phyloP scores from a whole-genome alignment of 495 filamentous ascomycete genomes.

The Neurospora pannonica region DNA sequence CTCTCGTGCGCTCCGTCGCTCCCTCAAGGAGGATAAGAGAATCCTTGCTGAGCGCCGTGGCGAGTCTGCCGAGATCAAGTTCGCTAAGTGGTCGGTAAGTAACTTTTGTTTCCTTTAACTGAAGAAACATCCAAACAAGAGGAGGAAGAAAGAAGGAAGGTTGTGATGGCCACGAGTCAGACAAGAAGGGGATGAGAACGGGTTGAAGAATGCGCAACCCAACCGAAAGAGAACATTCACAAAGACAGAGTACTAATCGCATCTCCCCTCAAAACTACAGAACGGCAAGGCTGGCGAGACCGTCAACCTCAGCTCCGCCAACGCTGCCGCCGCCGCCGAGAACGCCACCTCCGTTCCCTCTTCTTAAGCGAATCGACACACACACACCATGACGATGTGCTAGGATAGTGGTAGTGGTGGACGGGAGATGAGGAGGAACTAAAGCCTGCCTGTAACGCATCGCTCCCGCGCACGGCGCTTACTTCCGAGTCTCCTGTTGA shows the following conservation, averaged over 20 bases:
- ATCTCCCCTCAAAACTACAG: slow-evolving; percentile 35
- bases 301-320: slow-evolving; percentile 64
- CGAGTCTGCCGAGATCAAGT: slow-evolving; percentile 71
- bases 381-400: neutral
- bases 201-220: neutral
- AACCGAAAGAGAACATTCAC: neutral
- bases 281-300: slow-evolving; percentile 92
- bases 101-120: too few relatives aligned
- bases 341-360: slow-evolving; percentile 15
- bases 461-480: too few relatives aligned
- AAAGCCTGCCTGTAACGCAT: too few relatives aligned
- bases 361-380: neutral
- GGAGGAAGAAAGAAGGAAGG: neutral
- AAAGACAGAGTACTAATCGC: neutral
- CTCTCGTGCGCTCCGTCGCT: slow-evolving; percentile 72
- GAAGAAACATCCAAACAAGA: slow-evolving; percentile 3
- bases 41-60: slow-evolving; percentile 81
- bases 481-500: too few relatives aligned
- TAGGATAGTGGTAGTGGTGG: neutral
- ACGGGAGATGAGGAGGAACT: neutral
- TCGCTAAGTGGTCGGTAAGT: slow-evolving; percentile 95
- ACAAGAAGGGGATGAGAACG: neutral
- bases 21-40: slow-evolving; percentile 87
- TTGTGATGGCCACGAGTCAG: too few relatives aligned
- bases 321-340: slow-evolving; percentile 52